A percentile compares a stretch with the other conserved stretches of the same genome.
These are phyloP conservation scores for Chalciporus pseudorubinellus DNA, from an alignment of 768 basidiomycete species.

Conservation along the genomic window DNA sequence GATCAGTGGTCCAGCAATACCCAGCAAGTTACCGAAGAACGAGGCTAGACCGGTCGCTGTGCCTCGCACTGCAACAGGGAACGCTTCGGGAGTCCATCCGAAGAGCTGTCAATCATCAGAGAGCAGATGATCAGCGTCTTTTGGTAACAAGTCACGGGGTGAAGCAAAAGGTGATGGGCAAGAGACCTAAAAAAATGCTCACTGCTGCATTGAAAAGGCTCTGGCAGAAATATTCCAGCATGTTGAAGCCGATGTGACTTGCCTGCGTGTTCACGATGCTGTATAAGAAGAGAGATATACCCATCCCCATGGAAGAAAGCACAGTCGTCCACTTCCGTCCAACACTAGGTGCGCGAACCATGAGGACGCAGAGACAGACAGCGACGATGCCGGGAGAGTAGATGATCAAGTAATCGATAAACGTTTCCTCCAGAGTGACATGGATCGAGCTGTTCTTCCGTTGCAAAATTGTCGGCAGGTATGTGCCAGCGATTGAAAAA, in stretches of 20 bases:
- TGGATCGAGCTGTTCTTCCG: conserved; percentile 12
- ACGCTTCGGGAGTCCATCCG: conserved; percentile 18
- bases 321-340: conserved; percentile 19
- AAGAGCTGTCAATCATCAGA: conserved; percentile 2
- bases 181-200: neutral
- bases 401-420: conserved; percentile 10
- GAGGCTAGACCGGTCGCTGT: conserved; percentile 9
- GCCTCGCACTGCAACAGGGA: conserved; percentile 13
- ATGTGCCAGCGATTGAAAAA: neutral
- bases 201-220: conserved; percentile 10
- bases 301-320: conserved; percentile 8
- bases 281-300: conserved; percentile 9
- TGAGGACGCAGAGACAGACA: conserved; percentile 1
- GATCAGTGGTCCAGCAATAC: neutral
- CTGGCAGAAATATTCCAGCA: conserved; percentile 10
- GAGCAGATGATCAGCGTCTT: neutral
- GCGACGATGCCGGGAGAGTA: conserved; percentile 7
- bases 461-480: conserved; percentile 11
- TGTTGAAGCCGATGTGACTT: conserved; percentile 8
- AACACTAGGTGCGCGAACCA: conserved; percentile 13
- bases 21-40: conserved; percentile 4
- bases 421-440: conserved; percentile 7
- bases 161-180: neutral
- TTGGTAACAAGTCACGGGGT: neutral
- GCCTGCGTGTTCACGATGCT: conserved; percentile 11